phyloP scores from a whole-genome alignment of 352 stramenopile genomes.

The Globisporangium uncinulatum region DNA sequence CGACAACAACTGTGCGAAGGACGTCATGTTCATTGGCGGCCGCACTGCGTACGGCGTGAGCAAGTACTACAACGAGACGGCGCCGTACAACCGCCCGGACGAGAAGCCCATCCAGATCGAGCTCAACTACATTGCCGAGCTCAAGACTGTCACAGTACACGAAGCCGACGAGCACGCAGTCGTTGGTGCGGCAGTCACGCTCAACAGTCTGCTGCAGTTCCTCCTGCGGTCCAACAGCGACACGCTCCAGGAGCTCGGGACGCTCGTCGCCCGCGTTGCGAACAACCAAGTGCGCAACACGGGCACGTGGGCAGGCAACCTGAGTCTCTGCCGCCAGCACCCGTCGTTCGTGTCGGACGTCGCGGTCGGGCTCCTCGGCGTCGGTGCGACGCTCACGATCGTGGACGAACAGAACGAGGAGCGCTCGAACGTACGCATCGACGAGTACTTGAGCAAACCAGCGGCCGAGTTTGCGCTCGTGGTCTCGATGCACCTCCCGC shows the following conservation, averaged over 20 bases:
- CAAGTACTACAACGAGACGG: conserved; percentile 55
- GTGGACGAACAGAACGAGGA: conserved; percentile 56
- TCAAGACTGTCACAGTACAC: conserved; percentile 15
- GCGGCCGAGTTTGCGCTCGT: conserved; percentile 19
- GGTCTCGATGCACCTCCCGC: conserved; percentile 30
- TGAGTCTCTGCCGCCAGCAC: conserved; percentile 35
- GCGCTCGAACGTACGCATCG: conserved; percentile 14
- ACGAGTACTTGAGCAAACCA: conserved; percentile 19
- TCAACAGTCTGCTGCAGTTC: conserved; percentile 65
- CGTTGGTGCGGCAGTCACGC: conserved; percentile 59
- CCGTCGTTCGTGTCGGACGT: conserved; percentile 51
- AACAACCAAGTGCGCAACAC: conserved; percentile 58
- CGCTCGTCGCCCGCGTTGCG: conserved; percentile 34
- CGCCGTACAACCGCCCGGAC: conserved; percentile 55
- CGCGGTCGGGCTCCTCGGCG: conserved; percentile 52
- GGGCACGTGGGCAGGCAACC: conserved; percentile 13
- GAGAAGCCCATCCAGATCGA: conserved; percentile 24
- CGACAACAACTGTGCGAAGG: conserved; percentile 61
- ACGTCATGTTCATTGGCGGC: conserved; percentile 58
- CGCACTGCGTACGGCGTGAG: conserved; percentile 44
- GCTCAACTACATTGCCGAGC: conserved; percentile 48
- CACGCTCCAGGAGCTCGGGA: conserved; percentile 25
- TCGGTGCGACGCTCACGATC: conserved; percentile 67
- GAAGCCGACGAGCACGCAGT: conserved; percentile 26
- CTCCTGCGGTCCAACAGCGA: conserved; percentile 74